Evolutionary conservation across 1,284 basidiomycete species (phyloP), one percentile per base, ranked within the genome.

Genomic region (Boletus sp.): DNA sequence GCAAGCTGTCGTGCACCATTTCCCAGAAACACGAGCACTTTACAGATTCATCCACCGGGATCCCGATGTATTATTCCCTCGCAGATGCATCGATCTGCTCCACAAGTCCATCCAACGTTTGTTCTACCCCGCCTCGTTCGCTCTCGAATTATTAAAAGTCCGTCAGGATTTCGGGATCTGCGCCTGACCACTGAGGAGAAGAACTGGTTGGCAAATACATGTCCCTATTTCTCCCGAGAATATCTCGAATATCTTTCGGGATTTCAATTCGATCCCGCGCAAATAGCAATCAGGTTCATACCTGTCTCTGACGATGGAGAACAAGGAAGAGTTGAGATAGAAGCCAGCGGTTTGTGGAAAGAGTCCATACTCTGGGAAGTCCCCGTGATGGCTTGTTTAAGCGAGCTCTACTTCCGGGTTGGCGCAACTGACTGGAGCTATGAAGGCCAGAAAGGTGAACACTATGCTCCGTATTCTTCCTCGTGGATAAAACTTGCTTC

Each of bases 361-460:
- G 94, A 98, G 63, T 86, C 92, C 8, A 98, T 99, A 59, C 76
- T 98, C 20, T 99, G 97, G 86, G 96, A 99, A 75, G 94, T 98
- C 0, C 95, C 94, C 2, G 78, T 98, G 48, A 94, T 98, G 92
- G 87, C 93, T 11, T 89, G 88, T 64, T 77, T 95, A 49, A 92
- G 92, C 74, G 86, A 94, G 76, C 82, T 83, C 29, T 90, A 89
- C 73, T 94, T 91, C 70, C 74, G 69, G 22, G 78, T 81, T 15
- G 86, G 87, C 22, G 86, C 88, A 65, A 89, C 78, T 1, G 86
- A 94, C 65, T 99, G 96, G 97, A 82, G 76, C 56, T 85, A 94
- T 61, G 84, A 90, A 11, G 86, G 86, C 1, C 94, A 97, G 75
- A 79, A 83, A 74, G 89, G 91, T 88, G 58, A 61, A 73, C 59